These are phyloP conservation scores for Prinsepia uniflora DNA, from an alignment of 306 rosid species.

Conservation along the genomic window DNA sequence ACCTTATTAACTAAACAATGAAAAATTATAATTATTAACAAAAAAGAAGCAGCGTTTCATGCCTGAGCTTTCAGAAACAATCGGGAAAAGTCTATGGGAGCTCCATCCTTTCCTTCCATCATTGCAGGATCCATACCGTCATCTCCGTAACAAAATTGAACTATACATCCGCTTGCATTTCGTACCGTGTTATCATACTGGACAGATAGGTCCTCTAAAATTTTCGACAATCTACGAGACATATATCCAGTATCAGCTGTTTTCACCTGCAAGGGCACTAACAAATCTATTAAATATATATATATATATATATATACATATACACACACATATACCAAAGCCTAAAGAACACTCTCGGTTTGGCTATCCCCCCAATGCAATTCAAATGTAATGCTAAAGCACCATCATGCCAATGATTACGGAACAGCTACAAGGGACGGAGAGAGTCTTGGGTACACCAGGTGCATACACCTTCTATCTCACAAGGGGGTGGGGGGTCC, in stretches of 20 bases:
- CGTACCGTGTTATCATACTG: constrained; percentile 85
- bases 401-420: background rate
- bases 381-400: background rate
- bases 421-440: background rate
- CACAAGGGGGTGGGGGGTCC: no score
- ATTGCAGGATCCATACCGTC: constrained; percentile 94
- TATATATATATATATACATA: no score
- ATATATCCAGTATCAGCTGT: constrained; percentile 97
- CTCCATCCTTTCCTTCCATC: constrained; percentile 89
- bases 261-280: constrained; percentile 64
- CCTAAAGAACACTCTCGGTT: constrained; percentile 6
- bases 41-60: constrained; percentile 21
- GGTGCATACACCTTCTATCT: no score
- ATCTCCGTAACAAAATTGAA: constrained; percentile 90
- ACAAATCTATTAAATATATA: constrained; percentile 8
- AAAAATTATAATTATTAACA: constrained; percentile 20
- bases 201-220: constrained; percentile 76
- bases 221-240: constrained; percentile 90
- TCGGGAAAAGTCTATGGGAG: constrained; percentile 78
- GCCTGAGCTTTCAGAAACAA: constrained; percentile 78
- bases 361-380: constrained; percentile 10
- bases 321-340: background rate
- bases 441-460: no score
- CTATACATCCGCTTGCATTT: constrained; percentile 65
- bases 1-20: background rate